Base-by-base conservation (phyloP, 2,329 filamentous ascomycete species). In the Stagonosporopsis cucurbitacearum region DNA sequence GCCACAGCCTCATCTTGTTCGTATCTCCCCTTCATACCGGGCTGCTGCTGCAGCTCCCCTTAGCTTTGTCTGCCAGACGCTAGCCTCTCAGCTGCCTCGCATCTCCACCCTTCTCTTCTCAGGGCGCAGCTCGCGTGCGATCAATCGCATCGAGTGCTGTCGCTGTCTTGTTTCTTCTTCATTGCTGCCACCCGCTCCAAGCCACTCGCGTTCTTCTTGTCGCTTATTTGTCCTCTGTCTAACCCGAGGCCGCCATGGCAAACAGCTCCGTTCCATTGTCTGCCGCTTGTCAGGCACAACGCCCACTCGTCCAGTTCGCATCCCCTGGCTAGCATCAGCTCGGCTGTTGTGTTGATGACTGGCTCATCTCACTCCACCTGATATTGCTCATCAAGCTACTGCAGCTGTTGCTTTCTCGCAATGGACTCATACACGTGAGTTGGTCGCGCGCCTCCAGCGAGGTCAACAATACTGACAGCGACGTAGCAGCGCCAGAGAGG, bases 401-500 rank as follows among this genome's bases (percentile, higher is more conserved):
- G 44, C 39, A 47, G 42, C 37, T 39, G 11, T 30, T 43, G n/a
- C 30, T 52, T 46, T 19, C 11, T 30, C 4, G 63, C 37, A 30
- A 76, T 76, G 74, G 74, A 76, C 53, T 75, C 74, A 5, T 76
- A 76, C 57, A 67, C 65, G 75, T 77, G 71, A 54, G 71, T 61
- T 44, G 41, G 26, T 39, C n/a, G 26, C 42, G 28, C 46, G 45
- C 28, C 22, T 28, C 22, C 20, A 4, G 20, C 28, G 22, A n/a
- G 47, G 40, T 33, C 2, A 15, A 35, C 15, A 8, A 50, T 53
- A 54, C 59, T 73, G 43, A 74, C 51, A 17, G 25, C 32, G 50
- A 19, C 12, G 1, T 13, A 51, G 36, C 45, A 67, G 57, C 53
- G 58, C 65, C 57, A 78, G 79, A 44, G 86, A 89, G 67, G 81